These are phyloP conservation scores for Plicaturopsis crispa DNA, from an alignment of 768 basidiomycete species.

Conservation along the genomic window DNA sequence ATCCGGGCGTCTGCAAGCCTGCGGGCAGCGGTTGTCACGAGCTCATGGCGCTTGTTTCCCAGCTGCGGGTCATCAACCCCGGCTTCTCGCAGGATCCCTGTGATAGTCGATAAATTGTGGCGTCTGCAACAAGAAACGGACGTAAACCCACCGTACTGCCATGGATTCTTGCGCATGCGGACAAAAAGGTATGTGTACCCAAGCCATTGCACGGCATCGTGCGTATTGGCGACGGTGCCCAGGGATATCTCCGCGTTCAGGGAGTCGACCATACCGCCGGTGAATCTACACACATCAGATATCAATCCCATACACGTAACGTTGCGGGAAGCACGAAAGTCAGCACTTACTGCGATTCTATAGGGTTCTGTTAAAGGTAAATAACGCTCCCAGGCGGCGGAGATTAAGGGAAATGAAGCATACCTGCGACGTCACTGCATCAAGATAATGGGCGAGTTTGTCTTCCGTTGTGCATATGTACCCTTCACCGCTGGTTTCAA, in stretches of 20 bases:
- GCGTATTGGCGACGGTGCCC: slow-evolving; percentile 83
- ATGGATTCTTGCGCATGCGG: slow-evolving; percentile 88
- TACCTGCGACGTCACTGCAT: slow-evolving; percentile 83
- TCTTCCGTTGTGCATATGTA: slow-evolving; percentile 95
- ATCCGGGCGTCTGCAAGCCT: slow-evolving; percentile 66
- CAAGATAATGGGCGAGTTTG: slow-evolving; percentile 85
- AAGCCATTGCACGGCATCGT: slow-evolving; percentile 89
- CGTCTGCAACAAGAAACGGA: not conserved
- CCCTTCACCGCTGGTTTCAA: slow-evolving; percentile 91
- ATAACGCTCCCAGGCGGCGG: not conserved
- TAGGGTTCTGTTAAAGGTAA: slow-evolving; percentile 58
- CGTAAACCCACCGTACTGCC: slow-evolving; percentile 58
- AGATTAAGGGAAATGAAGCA: slow-evolving; percentile 7
- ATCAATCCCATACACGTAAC: slow-evolving; percentile 4
- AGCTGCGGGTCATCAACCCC: slow-evolving; percentile 67
- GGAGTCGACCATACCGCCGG: slow-evolving; percentile 77
- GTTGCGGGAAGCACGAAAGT: no score
- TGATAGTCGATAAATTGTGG: slow-evolving; percentile 1
- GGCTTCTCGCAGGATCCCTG: slow-evolving; percentile 71
- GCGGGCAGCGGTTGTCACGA: slow-evolving; percentile 60
- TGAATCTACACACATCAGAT: slow-evolving; percentile 54
- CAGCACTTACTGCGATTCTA: slow-evolving; percentile 80
- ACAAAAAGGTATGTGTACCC: slow-evolving; percentile 97
- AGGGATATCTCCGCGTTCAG: slow-evolving; percentile 94
- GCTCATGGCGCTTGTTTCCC: slow-evolving; percentile 56